Conservation (phyloP, 1,284 basidiomycete genomes). For the Leccinum angustisporum region DNA sequence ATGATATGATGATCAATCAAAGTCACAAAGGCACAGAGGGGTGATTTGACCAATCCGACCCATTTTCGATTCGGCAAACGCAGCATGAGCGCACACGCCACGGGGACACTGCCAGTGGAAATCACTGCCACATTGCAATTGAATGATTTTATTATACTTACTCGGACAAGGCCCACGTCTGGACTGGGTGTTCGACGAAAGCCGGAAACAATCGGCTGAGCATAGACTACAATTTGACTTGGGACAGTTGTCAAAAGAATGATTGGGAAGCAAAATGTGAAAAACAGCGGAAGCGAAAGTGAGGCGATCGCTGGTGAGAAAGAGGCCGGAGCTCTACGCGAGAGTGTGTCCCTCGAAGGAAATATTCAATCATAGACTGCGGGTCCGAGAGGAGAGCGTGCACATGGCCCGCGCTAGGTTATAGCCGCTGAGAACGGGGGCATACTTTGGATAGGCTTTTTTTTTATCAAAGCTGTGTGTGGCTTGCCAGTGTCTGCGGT, state of each 20-base stretch:
- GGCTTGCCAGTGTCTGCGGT: neutral
- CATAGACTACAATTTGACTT: neutral
- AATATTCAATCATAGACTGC: constrained; percentile 24
- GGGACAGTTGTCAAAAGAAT: constrained; percentile 17
- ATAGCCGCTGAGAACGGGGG: constrained; percentile 2
- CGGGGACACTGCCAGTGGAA: neutral
- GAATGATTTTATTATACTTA: neutral
- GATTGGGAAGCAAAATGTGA: constrained; percentile 10
- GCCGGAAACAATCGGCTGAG: neutral
- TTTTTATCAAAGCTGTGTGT: constrained; percentile 14
- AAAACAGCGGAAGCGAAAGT: constrained; percentile 18
- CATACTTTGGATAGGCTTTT: constrained; percentile 16
- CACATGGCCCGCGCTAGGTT: neutral
- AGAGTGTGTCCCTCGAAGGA: constrained; percentile 7
- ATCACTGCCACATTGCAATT: constrained; percentile 12
- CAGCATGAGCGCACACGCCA: constrained; percentile 1
- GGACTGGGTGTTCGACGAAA: neutral
- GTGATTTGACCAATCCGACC: neutral
- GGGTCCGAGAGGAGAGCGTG: constrained; percentile 22
- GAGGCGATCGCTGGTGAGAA: constrained; percentile 12
- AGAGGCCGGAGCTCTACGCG: constrained; percentile 1
- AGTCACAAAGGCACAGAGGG: neutral
- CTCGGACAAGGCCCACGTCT: neutral
- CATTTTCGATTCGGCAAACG: neutral
- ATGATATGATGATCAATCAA: neutral